Percentiles rank a stretch among this genome's conserved stretches.
phyloP scores from a whole-genome alignment of 257 asterid genomes.

The Lycium barbarum region DNA sequence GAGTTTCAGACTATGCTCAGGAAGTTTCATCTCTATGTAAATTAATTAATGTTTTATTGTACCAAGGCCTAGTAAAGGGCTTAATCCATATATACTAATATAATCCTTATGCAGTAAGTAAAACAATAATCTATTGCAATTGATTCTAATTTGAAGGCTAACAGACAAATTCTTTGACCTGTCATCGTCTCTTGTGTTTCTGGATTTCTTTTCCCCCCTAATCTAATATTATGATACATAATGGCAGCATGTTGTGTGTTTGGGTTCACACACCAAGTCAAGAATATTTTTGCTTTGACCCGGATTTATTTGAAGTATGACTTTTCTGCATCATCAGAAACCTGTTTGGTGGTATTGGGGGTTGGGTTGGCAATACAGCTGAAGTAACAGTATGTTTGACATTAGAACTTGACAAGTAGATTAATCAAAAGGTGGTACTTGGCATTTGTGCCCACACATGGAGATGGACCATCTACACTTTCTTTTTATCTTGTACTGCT shows the following conservation, averaged over 20 bases:
- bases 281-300: neutral
- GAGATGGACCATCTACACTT: neutral
- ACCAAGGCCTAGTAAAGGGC: neutral
- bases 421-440: neutral
- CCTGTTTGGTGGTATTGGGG: neutral
- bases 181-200: neutral
- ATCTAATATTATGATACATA: neutral
- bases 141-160: neutral
- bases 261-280: slow-evolving; percentile 13
- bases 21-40: neutral
- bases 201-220: neutral
- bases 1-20: neutral
- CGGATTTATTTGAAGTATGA: neutral
- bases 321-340: neutral
- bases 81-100: neutral
- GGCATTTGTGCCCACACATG: slow-evolving; percentile 25
- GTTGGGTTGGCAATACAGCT: slow-evolving; percentile 13
- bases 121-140: slow-evolving; percentile 6
- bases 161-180: neutral
- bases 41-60: neutral
- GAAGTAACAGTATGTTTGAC: slow-evolving; percentile 4
- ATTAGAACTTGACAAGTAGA: neutral
- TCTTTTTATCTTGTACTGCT: neutral
- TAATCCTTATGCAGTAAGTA: neutral
- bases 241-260: neutral